Conservation (phyloP, 2,329 filamentous ascomycete species). For the Aaosphaeria pasadenensis region DNA sequence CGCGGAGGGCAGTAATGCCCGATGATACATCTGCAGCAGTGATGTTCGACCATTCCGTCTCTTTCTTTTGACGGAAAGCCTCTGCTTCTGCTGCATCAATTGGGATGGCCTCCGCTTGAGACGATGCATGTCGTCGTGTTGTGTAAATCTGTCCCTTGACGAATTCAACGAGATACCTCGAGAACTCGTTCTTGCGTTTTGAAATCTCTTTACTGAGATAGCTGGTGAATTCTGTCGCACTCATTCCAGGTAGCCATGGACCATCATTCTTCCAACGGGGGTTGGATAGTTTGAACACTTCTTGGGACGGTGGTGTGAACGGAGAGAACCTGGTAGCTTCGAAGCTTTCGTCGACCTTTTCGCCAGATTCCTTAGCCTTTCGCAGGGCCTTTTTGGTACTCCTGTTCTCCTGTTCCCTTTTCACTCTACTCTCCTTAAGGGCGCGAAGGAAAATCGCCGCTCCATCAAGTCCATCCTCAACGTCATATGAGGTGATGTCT, state of each 20-base stretch:
- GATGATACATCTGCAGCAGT: constrained; percentile 19
- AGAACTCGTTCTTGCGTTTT: constrained; percentile 30
- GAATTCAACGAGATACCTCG: constrained; percentile 23
- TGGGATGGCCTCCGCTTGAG: constrained; percentile 12
- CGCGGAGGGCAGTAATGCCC: constrained; percentile 39
- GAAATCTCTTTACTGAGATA: constrained; percentile 48
- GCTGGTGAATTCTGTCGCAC: constrained; percentile 52
- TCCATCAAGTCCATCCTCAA: constrained; percentile 22
- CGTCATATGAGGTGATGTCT: constrained; percentile 29
- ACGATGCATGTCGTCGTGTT: constrained; percentile 17
- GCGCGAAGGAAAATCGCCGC: constrained; percentile 21
- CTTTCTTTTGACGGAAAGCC: constrained; percentile 11
- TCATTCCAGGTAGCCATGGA: constrained; percentile 57
- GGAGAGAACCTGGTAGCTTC: neutral
- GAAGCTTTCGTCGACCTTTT: neutral
- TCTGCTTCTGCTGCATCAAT: constrained; percentile 23
- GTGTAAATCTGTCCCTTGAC: constrained; percentile 33
- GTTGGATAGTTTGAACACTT: constrained; percentile 17
- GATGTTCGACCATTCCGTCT: constrained; percentile 26
- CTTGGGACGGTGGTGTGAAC: constrained; percentile 3
- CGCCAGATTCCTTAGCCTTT: neutral
- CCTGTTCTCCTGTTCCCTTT: constrained; percentile 5
- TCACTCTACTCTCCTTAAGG: constrained; percentile 18
- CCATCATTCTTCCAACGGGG: constrained; percentile 56
- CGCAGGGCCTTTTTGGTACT: constrained; percentile 2